Conservation (phyloP, 2,329 filamentous ascomycete genomes). For the Thyridium curvatum region DNA sequence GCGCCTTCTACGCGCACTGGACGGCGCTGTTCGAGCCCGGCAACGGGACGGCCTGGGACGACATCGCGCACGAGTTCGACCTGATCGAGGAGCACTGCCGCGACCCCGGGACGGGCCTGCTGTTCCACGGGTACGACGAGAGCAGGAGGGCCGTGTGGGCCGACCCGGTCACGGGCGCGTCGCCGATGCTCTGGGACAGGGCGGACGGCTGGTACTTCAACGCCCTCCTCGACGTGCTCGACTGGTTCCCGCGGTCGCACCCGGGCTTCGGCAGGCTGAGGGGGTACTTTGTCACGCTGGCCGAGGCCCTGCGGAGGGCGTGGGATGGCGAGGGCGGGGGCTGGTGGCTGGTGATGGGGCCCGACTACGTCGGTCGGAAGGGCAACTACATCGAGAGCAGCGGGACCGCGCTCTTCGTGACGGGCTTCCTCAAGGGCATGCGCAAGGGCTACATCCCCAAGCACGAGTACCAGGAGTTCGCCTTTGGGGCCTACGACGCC, state of each 20-base stretch:
- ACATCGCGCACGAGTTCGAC: conserved; percentile 37
- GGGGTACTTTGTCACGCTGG: conserved; percentile 31
- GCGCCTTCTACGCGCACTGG: conserved; percentile 21
- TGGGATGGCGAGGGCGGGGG: conserved; percentile 37
- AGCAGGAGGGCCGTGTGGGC: conserved; percentile 44
- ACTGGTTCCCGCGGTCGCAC: conserved; percentile 33
- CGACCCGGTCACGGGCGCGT: conserved; percentile 38
- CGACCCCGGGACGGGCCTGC: conserved; percentile 30
- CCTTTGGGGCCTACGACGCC: not conserved
- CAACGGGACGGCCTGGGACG: conserved; percentile 23
- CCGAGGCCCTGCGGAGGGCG: conserved; percentile 30
- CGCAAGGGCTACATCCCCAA: conserved; percentile 35
- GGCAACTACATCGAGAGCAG: conserved; percentile 58
- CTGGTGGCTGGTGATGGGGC: conserved; percentile 54
- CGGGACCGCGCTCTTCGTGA: conserved; percentile 52
- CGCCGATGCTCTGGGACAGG: conserved; percentile 47
- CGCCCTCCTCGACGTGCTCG: conserved; percentile 42
- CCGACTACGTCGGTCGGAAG: conserved; percentile 33
- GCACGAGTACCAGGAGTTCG: not conserved
- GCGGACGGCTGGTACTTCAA: conserved; percentile 48
- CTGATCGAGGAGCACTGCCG: conserved; percentile 36
- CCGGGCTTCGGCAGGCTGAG: conserved; percentile 26
- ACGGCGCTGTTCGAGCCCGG: conserved; percentile 13
- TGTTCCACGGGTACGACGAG: conserved; percentile 50
- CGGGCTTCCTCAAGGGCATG: conserved; percentile 38